Evolutionary conservation across 345 rosid genomes (phyloP), one percentile per base, ranked within the genome.

Genomic region (Euphorbia tirucalli): DNA sequence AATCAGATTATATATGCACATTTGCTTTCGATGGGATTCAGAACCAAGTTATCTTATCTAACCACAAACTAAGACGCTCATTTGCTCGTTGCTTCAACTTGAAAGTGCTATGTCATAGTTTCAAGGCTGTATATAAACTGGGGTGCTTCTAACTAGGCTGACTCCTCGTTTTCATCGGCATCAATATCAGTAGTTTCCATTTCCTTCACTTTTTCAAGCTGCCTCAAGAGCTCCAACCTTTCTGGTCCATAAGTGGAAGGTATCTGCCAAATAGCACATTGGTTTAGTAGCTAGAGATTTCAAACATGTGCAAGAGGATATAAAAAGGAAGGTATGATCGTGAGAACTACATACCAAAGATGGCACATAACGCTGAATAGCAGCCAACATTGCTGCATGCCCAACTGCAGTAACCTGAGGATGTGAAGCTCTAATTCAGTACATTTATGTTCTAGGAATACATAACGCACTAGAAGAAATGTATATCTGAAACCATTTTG

Each of bases 381-480:
- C 97, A 69, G 99, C 97, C 84, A 95, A 76, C 80, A 95, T 92
- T 41, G 99, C 97, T 15, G 99, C 97, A 62, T 89, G 97, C 64
- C 99, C 99, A 74, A 95, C 91, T 59, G 99, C 97, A 77, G 99
- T 95, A 37, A 92, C 97, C 99, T 95, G 84, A 49, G 44, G 61
- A 57, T 46, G 71, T 21, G 50, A 48, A 48, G 27, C 52, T 64
- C 58, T 30, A 30, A 30, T 18, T 56, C 46, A 61, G 25, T 32
- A 61, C 27, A 61, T 32, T n/a, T n/a, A n/a, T n/a, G n/a, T n/a
- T n/a, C n/a, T n/a, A n/a, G n/a, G n/a, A n/a, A n/a, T n/a, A n/a
- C n/a, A n/a, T n/a, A n/a, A n/a, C n/a, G n/a, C n/a, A n/a, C 64
- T 41, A 41, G 13, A 9, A 10, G 25, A 13, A 5, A 11, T 24